These are phyloP conservation scores for Solanum lycopersicoides DNA, from an alignment of 257 asterid genomes.

Conservation along the genomic window DNA sequence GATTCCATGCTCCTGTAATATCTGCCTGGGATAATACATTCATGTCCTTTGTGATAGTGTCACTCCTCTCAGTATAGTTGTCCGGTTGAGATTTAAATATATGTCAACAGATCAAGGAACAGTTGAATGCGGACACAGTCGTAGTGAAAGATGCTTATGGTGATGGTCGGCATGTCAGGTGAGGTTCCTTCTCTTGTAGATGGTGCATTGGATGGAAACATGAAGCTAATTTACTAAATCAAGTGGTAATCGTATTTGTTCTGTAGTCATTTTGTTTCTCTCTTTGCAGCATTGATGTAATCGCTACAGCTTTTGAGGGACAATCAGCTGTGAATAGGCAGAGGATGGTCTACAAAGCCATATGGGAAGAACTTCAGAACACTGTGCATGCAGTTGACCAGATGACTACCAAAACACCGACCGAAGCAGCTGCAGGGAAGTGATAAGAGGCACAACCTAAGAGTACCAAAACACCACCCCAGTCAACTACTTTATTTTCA, in stretches of 20 bases:
- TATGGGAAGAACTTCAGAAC: constrained; percentile 96
- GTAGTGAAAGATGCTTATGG: constrained; percentile 76
- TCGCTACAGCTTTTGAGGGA: constrained; percentile 83
- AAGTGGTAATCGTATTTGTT: background rate
- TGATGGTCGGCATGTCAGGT: constrained; percentile 99
- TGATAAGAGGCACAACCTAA: background rate
- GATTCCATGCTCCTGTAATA: background rate
- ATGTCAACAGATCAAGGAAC: constrained; percentile 71
- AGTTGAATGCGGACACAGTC: constrained; percentile 70
- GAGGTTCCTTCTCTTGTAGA: constrained; percentile 1
- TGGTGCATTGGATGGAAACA: background rate
- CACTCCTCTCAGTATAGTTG: background rate
- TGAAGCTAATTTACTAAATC: background rate
- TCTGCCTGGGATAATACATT: background rate
- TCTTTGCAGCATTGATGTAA: constrained; percentile 67
- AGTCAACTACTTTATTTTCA: background rate
- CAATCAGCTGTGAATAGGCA: constrained; percentile 85
- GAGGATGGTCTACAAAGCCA: constrained; percentile 99
- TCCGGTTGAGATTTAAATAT: constrained; percentile 1
- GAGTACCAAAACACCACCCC: background rate
- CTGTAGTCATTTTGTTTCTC: background rate
- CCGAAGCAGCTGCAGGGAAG: constrained; percentile 45
- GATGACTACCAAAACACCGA: constrained; percentile 84
- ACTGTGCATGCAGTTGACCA: constrained; percentile 95
- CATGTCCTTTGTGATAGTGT: background rate